Conservation (phyloP, 441 rosid species). For the Syzygium malaccense region DNA sequence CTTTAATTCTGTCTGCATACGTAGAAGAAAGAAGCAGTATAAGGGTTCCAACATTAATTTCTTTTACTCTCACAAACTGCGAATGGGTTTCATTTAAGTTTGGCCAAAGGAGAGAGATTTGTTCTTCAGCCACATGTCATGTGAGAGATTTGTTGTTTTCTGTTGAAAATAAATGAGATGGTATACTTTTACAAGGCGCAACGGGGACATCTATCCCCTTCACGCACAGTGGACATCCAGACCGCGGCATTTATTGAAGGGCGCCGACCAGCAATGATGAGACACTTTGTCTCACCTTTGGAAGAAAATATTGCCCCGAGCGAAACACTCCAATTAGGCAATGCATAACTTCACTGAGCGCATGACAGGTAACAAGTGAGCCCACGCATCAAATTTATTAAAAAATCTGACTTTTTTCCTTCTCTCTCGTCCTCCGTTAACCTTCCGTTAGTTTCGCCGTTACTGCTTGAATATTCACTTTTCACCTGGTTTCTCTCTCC, state of each 20-base stretch:
- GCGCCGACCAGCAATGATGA: background rate
- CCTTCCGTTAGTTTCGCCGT: too few species aligned
- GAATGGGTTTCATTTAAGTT: background rate
- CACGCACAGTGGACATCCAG: background rate
- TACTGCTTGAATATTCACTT: too few species aligned
- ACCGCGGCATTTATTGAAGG: background rate
- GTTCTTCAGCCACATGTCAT: background rate
- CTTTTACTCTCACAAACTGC: background rate
- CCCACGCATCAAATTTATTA: too few species aligned
- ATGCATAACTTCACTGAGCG: too few species aligned
- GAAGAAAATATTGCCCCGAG: background rate
- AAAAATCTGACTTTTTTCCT: too few species aligned
- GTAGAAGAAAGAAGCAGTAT: background rate
- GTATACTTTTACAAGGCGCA: background rate
- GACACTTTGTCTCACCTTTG: background rate
- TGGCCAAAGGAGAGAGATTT: background rate
- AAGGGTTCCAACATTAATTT: background rate
- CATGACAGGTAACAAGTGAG: too few species aligned
- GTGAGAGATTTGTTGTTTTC: background rate
- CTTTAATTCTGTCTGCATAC: background rate
- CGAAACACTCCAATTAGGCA: too few species aligned
- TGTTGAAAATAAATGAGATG: background rate
- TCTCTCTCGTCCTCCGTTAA: too few species aligned
- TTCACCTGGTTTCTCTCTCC: too few species aligned
- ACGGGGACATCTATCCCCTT: background rate